phyloP scores from a whole-genome alignment of 257 asterid genomes.

The Salvia miltiorrhiza region DNA sequence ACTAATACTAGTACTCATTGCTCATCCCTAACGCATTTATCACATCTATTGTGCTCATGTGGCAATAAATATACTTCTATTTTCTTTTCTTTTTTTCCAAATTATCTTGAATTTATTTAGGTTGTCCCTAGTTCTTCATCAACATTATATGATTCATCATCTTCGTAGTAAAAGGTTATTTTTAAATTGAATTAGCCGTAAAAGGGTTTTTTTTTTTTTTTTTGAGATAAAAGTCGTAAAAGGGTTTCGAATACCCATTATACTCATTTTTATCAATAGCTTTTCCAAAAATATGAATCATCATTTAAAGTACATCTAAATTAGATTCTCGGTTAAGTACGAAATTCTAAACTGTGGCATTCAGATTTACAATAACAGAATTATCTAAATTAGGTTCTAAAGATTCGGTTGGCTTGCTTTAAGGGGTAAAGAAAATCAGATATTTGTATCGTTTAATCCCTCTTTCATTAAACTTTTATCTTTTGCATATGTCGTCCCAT shows the following conservation, averaged over 20 bases:
- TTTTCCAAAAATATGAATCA: background rate
- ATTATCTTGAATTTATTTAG: background rate
- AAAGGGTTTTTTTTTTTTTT: no score
- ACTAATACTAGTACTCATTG: conserved; percentile 8
- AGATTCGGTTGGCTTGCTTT: no score
- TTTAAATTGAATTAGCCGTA: no score
- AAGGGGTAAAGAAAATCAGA: background rate
- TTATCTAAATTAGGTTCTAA: background rate
- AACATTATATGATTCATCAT: background rate
- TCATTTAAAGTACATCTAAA: background rate
- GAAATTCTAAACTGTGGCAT: background rate
- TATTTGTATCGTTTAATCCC: background rate
- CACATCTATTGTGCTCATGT: conserved; percentile 14
- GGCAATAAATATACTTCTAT: background rate
- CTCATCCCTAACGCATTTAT: conserved; percentile 17
- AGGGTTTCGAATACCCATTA: no score
- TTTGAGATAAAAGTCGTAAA: no score
- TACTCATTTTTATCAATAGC: no score
- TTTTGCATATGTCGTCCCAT: no score
- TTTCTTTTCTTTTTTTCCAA: background rate
- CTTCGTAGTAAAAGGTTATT: no score
- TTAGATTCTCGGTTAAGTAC: background rate
- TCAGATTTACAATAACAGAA: background rate
- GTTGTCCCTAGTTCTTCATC: conserved; percentile 20
- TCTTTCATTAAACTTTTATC: background rate